phyloP scores from a whole-genome alignment of 768 basidiomycete genomes.

The Boletus sensibilis region DNA sequence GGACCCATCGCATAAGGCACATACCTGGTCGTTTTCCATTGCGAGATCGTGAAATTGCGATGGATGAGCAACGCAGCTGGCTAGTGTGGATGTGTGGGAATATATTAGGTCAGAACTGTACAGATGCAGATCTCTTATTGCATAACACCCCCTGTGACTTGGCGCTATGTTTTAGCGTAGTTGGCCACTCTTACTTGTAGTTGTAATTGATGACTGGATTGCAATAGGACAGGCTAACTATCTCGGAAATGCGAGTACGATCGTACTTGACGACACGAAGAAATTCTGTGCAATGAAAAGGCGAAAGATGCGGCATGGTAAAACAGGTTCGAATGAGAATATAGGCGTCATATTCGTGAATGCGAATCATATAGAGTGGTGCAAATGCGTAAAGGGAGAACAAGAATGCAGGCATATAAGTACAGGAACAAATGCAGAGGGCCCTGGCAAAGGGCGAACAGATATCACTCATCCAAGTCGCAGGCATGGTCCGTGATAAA shows the following conservation, averaged over 20 bases:
- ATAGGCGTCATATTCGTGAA: conserved; percentile 16
- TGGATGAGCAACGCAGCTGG: neutral
- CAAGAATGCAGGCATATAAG: conserved; percentile 27
- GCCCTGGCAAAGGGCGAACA: conserved; percentile 4
- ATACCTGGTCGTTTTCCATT: conserved; percentile 92
- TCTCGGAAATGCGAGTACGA: neutral
- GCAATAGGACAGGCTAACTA: neutral
- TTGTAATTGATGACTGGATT: neutral
- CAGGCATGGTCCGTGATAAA: conserved; percentile 33
- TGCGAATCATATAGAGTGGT: conserved; percentile 20
- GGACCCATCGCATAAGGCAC: conserved; percentile 21
- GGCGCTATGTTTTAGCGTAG: no score
- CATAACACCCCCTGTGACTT: neutral
- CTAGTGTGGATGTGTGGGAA: conserved; percentile 28
- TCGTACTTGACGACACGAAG: conserved; percentile 1
- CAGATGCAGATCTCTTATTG: conserved; percentile 16
- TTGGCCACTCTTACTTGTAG: no score
- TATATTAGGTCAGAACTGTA: conserved; percentile 32
- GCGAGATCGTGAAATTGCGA: conserved; percentile 25
- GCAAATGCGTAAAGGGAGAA: conserved; percentile 15
- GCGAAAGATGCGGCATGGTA: conserved; percentile 1
- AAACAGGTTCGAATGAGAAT: conserved; percentile 14
- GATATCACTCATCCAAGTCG: conserved; percentile 29
- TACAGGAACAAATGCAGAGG: conserved; percentile 18
- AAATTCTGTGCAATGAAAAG: neutral